A percentile compares a stretch with the other conserved stretches of the same genome.
These are phyloP conservation scores for Coriaria nepalensis DNA, from an alignment of 306 rosid genomes.

Conservation along the genomic window DNA sequence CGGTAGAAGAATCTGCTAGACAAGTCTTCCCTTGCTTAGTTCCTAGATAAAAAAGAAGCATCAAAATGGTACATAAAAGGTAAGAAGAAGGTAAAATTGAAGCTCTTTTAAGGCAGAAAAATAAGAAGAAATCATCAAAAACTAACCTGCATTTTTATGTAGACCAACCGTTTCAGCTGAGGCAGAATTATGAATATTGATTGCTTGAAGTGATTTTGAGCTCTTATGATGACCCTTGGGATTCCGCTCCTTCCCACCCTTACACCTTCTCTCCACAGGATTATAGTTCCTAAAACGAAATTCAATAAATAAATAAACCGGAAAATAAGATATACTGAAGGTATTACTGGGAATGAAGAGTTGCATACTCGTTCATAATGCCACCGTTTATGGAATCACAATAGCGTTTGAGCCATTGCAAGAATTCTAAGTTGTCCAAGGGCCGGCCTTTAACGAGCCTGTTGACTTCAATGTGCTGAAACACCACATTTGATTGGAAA, in stretches of 20 bases:
- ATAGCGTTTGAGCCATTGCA: slow-evolving; percentile 96
- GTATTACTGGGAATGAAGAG: slow-evolving; percentile 3
- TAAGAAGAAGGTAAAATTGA: background rate
- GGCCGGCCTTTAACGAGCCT: slow-evolving; percentile 97
- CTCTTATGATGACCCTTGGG: slow-evolving; percentile 39
- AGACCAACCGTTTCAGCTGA: slow-evolving; percentile 27
- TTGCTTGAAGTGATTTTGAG: slow-evolving; percentile 60
- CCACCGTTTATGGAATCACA: slow-evolving; percentile 93
- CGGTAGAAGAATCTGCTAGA: slow-evolving; percentile 36
- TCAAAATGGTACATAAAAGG: slow-evolving; percentile 7
- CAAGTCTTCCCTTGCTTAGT: slow-evolving; percentile 45
- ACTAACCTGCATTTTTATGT: slow-evolving; percentile 19
- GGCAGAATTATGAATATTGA: slow-evolving; percentile 24
- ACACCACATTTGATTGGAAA: slow-evolving; percentile 3
- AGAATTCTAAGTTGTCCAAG: slow-evolving; percentile 88
- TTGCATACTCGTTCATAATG: slow-evolving; percentile 61
- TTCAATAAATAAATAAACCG: background rate
- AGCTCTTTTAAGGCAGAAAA: slow-evolving; percentile 1
- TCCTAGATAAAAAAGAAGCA: slow-evolving; percentile 28
- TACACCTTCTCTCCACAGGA: slow-evolving; percentile 71
- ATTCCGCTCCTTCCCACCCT: slow-evolving; percentile 58
- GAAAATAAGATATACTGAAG: background rate
- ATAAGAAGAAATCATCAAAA: background rate
- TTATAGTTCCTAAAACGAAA: slow-evolving; percentile 50
- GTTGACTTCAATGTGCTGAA: slow-evolving; percentile 85